Evolutionary conservation across 2,329 filamentous ascomycete genomes (phyloP), one percentile per base, ranked within the genome.

Genomic region (Fusarium protoensiforme): DNA sequence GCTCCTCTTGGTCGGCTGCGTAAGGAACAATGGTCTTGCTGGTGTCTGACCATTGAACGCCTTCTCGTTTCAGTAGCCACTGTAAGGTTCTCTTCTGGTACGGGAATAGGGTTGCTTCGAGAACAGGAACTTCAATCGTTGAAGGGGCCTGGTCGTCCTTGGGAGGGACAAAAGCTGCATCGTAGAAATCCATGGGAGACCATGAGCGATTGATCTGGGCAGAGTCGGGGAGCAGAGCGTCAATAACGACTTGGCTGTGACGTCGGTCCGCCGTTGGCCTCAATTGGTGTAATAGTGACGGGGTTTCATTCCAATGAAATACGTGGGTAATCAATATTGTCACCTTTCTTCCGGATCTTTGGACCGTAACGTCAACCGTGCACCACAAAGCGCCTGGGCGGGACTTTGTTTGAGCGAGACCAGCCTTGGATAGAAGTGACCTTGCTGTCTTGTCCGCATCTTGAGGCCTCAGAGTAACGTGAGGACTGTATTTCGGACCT

Each of bases 11-110:
- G 7, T 64, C 61, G 18, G 46, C 13, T 22, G 64, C 31, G 14
- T 78, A 48, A 9, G 73, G 63, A 27, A 77, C 63, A n/a, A 82
- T 51, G 18, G 48, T 27, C 10, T 60, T 53, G 35, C 64, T 54
- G 18, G 61, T 74, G 29, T 62, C 58, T 6, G 73, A 78, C 86
- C 87, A 91, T 24, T 83, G 78, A 4, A 90, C 86, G 6, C 90
- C 90, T 82, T 96, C 93, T 53, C 91, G 87, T 46, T 83, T 82
- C 53, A 95, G 80, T 66, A 95, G 84, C 93, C 93, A 96, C 56
- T 90, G 86, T 3, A 95, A 85, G 2, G 92, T 89, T 67, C 92
- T 85, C 64, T 89, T 89, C 80, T 95, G 93, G 68, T 94, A 95
- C 0, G 92, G 92, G 78, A 91, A 95, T 0, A 95, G 82, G 0